Percentiles rank a stretch among this genome's conserved stretches.
Conservation (phyloP, 228 moss, liverwort and hornwort species). For the Sphagnum fallax region DNA sequence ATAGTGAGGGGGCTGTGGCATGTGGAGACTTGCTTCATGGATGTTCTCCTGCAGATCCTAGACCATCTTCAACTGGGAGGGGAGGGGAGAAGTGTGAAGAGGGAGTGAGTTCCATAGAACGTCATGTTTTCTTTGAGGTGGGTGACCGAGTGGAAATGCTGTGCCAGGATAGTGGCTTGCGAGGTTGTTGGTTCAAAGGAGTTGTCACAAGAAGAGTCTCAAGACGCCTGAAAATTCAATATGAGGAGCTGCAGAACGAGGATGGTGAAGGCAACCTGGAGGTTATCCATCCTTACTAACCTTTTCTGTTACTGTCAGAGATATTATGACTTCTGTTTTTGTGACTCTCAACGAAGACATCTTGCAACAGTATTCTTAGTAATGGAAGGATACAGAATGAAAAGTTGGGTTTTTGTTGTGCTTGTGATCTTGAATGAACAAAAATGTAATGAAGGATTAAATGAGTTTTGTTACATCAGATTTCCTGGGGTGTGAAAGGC, state of each 20-base stretch:
- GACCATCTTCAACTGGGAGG: conserved; percentile 38
- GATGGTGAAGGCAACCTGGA: conserved; percentile 69
- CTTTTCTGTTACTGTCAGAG: too few relatives aligned
- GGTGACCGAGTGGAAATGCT: conserved; percentile 76
- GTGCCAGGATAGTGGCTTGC: conserved; percentile 83
- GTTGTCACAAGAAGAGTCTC: conserved; percentile 48
- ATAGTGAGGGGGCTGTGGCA: conserved; percentile 33
- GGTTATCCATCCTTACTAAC: conserved; percentile 18
- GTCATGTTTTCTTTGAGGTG: conserved; percentile 46
- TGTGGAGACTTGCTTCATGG: conserved; percentile 22
- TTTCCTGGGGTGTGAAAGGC: too few relatives aligned
- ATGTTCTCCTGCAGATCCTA: conserved; percentile 33
- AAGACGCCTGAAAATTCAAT: conserved; percentile 65
- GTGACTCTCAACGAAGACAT: too few relatives aligned
- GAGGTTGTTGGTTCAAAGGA: conserved; percentile 86
- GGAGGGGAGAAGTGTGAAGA: conserved; percentile 44
- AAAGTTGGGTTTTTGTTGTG: too few relatives aligned
- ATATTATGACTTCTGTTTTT: too few relatives aligned
- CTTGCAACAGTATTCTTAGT: too few relatives aligned
- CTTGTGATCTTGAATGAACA: too few relatives aligned
- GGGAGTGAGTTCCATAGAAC: conserved; percentile 30
- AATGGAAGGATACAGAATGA: too few relatives aligned
- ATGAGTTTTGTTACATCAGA: too few relatives aligned
- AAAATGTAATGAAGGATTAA: too few relatives aligned
- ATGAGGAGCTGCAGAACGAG: conserved; percentile 64